Base-by-base conservation (phyloP, 345 rosid species). In the Lagerstroemia speciosa region DNA sequence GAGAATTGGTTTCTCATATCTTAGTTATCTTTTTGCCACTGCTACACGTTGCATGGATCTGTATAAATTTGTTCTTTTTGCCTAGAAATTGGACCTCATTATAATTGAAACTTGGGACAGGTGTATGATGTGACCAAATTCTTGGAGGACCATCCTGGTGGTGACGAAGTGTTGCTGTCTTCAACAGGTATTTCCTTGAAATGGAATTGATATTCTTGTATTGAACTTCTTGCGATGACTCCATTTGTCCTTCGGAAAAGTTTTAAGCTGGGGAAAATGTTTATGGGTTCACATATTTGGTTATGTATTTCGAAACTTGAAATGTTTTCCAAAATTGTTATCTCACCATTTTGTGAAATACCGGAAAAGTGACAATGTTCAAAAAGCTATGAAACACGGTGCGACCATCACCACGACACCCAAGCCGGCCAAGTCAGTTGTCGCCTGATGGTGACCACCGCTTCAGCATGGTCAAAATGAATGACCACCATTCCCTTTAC, bases 81-180 rank as follows among this genome's bases (percentile, higher is more conserved):
- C 30, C 60, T 53, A 3, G 19, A 33, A 12, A n/a, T n/a, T n/a
- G n/a, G 31, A 38, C 40, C 34, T 64, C 50, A 36, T 22, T 16
- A 16, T 26, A 55, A 61, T 29, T 46, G 31, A 38, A 26, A 68
- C 36, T 67, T 73, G 63, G 62, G 63, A 34, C 79, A 89, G 95
- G 91, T 89, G 7, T 89, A 78, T 43, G 80, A 86, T 72, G 95
- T 89, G 72, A 89, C 95, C 55, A 86, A 82, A 70, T 89, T 89
- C 76, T 76, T 89, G 86, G 89, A 85, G 16, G 92, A 89, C 67
- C 95, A 89, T 76, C 95, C 95, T 36, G 92, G 95, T 70, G 95
- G 92, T 32, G 92, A 86, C 26, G 92, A 86, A 57, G 91, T 86
- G 17, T 78, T 89, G 72, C 80, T 89, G 75, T 82, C 85, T 24